Base-by-base conservation (phyloP, 345 rosid species). In the Luvunga scandens region DNA sequence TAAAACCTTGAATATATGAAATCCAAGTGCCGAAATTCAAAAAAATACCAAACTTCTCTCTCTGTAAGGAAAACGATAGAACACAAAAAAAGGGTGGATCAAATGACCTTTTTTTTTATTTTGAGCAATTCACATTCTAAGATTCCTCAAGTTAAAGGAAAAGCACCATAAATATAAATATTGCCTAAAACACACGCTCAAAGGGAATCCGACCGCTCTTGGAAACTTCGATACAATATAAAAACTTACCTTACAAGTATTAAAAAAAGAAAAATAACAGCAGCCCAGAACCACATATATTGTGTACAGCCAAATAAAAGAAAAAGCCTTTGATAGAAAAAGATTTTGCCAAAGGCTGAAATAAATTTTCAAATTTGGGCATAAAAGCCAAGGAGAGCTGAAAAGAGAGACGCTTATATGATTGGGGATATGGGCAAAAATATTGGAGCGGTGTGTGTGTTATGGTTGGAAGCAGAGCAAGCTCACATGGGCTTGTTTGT, bases 401-500 rank as follows among this genome's bases (percentile, higher is more conserved):
- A 62, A 62, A 6, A 25, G 4, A 34, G 45, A 30, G 60, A 55
- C 45, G 57, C 56, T 33, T 18, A 27, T 39, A 64, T 71, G 77
- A 80, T 80, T 28, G 64, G 53, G 59, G 69, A 6, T 21, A 42
- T 71, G 70, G 75, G 66, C 59, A 77, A 72, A 72, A 45, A 80
- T 60, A 38, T 73, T 72, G 72, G 57, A 72, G 38, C 62, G 53
- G 45, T 31, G 72, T 22, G 77, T 61, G 74, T 33, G 56, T 34
- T 50, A 30, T 78, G 77, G 83, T 68, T 75, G 77, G 84, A 62
- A 53, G 74, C 73, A 80, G 57, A 66, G 80, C 77, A 69, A 64
- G 59, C 72, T 78, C 83, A 84, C 82, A 71, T 83, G 83, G 78
- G 80, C 27, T 66, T 69, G 77, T 75, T 25, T 69, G 77, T 75